Base-by-base conservation (phyloP, 441 rosid genomes). In the Erysimum pusillum region DNA sequence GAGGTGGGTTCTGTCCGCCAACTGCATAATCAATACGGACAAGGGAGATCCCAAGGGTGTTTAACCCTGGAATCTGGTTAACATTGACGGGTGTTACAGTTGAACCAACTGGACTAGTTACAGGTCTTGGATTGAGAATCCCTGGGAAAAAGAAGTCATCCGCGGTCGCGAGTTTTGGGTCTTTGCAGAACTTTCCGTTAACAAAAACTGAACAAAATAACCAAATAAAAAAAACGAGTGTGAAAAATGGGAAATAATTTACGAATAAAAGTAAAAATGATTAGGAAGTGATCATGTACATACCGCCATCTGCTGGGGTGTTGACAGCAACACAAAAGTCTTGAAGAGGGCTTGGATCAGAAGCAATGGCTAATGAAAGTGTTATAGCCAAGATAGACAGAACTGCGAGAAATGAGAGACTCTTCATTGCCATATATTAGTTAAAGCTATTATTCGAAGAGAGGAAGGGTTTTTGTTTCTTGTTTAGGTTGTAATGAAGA, bases 21-120 rank as follows among this genome's bases (percentile, higher is more conserved):
- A 69, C 39, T 15, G 60, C 85, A 35, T 25, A 78, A 36, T 86
- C 87, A 3, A 80, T 9, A 14, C 87, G 87, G 34, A 20, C 85
- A 12, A 83, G 0, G 3, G 89, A 86, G 48, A 83, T 69, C 13
- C 89, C 89, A 8, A 86, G 82, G 2, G 87, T 78, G 83, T 86
- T 86, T 20, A 86, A 69, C 3, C 89, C 86, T 58, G 75, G 76
- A 18, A 86, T 5, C 4, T 76, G 60, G 31, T 51, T 17, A 34
- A 41, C 82, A 8, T 45, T 67, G 5, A 80, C 84, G 0, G 76
- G 4, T 11, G 83, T 80, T 3, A 76, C 83, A 0, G 17, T 76
- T 1, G 81, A 84, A 0, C 87, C 0, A 0, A 28, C 31, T 28
- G 31, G 4, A 28, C 0, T 28, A 28, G 0, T 28, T 28, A 28